Base-by-base conservation (phyloP, 225 moss, liverwort and hornwort species). In the Bryoerythrophyllum caledonicum region DNA sequence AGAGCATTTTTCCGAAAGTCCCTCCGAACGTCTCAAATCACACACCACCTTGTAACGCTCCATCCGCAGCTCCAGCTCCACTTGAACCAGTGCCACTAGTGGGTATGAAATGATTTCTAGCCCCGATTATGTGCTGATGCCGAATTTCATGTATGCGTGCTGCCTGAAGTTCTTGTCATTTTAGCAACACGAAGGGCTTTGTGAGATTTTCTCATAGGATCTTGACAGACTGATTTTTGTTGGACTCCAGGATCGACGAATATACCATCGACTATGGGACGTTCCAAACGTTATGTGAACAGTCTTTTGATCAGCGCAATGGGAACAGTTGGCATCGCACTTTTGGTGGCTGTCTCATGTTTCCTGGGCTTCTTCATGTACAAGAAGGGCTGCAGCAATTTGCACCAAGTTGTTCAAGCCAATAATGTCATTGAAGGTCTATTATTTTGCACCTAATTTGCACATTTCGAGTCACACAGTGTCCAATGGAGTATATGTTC, bases 271-370 rank as follows among this genome's bases (percentile, higher is more conserved):
- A 38, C 10, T 62, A 1, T 52, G 46, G 44, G 66, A 27, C 62
- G n/a, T 24, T 76, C 76, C 67, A 34, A 81, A 26, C 84, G 70
- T 65, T 82, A 83, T 46, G 13, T 87, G 24, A 91, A 83, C 70
- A 86, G 83, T 73, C 81, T 88, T 24, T 84, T 92, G 78, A 86
- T 95, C 52, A 74, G 84, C 58, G 86, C 91, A 60, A 85, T 93
- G 70, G 87, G 88, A 37, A 92, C 89, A 28, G 79, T 87, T 41
- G 84, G 87, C 56, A 76, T 84, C 79, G 85, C 86, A 71, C 80
- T 91, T 54, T 79, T 92, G n/a, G 82, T 91, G 37, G 92, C 92
- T 67, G 62, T 90, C 20, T 34, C 90, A 65, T 86, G 83, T 78
- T 83, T 85, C 60, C 68, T 81, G 17, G 90, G 86, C 23, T 91